Evolutionary conservation across 192 early-diverging fungal species (phyloP), one percentile per base, ranked within the genome.

Genomic region (Podila horticola): DNA sequence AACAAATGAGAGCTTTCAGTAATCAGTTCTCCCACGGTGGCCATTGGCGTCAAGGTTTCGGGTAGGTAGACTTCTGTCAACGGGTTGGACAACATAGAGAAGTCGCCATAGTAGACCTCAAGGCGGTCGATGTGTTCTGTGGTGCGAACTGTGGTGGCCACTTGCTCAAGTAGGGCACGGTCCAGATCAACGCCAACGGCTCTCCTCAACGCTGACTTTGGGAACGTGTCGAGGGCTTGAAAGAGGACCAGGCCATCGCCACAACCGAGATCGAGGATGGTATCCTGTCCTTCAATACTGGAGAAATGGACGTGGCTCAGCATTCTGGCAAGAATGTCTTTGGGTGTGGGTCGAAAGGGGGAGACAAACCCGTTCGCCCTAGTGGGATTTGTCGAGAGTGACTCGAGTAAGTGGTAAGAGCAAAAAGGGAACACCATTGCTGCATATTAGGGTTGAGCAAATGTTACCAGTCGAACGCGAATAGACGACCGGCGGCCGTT

Each of bases 341-440:
- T 50, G 19, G 75, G 75, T 2, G 75, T 79, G 5, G 75, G 75
- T 19, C 75, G 33, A 26, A 67, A 79, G 0, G 75, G 75, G 2
- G 75, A 79, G 11, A 79, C 66, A 31, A 64, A 79, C 19, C 75
- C 75, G 31, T 30, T 67, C 1, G 75, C 75, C 75, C 75, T 79
- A 15, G 15, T 45, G 15, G 20, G 8, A 30, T 33, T 45, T 45
- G 41, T 15, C 15, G 8, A 36, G 13, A 45, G 13, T 11, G 34
- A 10, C 11, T 45, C 15, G 12, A 8, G 41, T 45, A 0, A 45
- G 41, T 4, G 12, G n/a, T 22, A 55, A 55, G n/a, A 10, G 9
- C 52, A 55, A 52, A n/a, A n/a, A 12, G n/a, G 5, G 8, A 55
- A 26, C 22, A 55, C 0, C 13, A 10, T 11, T 11, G 13, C 13